phyloP scores from a whole-genome alignment of 176 grass and related monocot genomes.

The Pharus latifolius region DNA sequence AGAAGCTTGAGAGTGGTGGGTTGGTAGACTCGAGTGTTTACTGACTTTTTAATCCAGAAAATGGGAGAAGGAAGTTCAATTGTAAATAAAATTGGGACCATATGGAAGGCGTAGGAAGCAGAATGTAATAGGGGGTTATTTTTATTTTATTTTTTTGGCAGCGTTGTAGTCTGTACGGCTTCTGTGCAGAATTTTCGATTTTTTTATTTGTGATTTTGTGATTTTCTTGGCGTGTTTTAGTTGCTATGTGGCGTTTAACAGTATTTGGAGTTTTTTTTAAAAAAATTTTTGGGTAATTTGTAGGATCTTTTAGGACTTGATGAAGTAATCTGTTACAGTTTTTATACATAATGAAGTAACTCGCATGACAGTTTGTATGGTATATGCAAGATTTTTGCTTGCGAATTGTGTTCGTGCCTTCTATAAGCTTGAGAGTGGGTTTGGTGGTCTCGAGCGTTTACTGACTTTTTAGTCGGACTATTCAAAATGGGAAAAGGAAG shows the following conservation, averaged over 20 bases:
- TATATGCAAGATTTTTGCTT: neutral
- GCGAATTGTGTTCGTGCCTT: neutral
- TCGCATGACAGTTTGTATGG: neutral
- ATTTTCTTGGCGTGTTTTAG: neutral
- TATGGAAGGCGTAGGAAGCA: neutral
- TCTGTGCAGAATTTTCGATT: neutral
- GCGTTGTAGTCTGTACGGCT: neutral
- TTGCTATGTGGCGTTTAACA: neutral
- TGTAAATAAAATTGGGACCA: neutral
- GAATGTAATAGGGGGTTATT: no score
- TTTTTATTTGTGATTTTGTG: neutral
- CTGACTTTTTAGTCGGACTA: constrained; percentile 26
- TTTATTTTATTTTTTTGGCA: no score
- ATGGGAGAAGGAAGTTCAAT: neutral
- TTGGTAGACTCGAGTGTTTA: neutral
- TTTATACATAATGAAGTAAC: no score
- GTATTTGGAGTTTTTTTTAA: no score
- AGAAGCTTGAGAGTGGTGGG: neutral
- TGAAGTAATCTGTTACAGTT: neutral
- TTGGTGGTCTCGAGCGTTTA: neutral
- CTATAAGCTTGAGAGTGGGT: neutral
- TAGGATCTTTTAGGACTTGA: neutral
- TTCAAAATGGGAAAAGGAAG: neutral
- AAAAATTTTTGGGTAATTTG: no score
- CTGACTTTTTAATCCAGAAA: constrained; percentile 22